These are phyloP conservation scores for Brettanomyces custersianus DNA, from an alignment of 805 yeast genomes.

Conservation along the genomic window DNA sequence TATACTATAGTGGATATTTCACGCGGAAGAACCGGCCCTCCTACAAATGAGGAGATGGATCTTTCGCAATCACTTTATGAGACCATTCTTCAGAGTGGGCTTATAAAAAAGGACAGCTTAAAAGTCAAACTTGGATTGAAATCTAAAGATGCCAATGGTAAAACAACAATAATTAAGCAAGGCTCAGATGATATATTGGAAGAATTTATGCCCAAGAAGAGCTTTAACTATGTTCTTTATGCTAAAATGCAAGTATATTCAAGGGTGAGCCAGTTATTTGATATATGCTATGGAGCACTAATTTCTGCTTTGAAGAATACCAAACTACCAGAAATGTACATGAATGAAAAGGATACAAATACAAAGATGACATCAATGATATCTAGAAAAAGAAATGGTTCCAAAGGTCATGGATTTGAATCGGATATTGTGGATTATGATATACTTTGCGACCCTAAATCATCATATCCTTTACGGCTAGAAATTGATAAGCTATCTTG, in stretches of 20 bases:
- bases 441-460: constrained; percentile 46
- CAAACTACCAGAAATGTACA: constrained; percentile 56
- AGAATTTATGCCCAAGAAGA: constrained; percentile 30
- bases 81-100: constrained; percentile 44
- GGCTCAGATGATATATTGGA: constrained; percentile 23
- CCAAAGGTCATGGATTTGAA: constrained; percentile 23
- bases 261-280: constrained; percentile 75
- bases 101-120: constrained; percentile 42
- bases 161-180: constrained; percentile 35
- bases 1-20: constrained; percentile 72
- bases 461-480: constrained; percentile 30
- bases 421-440: constrained; percentile 35
- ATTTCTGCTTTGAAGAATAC: constrained; percentile 52
- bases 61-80: constrained; percentile 59
- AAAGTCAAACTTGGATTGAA: constrained; percentile 46
- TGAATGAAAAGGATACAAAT: constrained; percentile 53
- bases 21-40: constrained; percentile 71
- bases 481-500: constrained; percentile 31
- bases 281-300: constrained; percentile 63
- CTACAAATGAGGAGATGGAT: constrained; percentile 79
- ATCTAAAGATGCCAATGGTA: constrained; percentile 42
- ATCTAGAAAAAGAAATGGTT: constrained; percentile 13
- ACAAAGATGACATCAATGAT: constrained; percentile 15
- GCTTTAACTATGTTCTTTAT: constrained; percentile 51
- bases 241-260: constrained; percentile 73